These are phyloP conservation scores for Monosporascus sp. DNA, from an alignment of 2,329 filamentous ascomycete species.

Conservation along the genomic window DNA sequence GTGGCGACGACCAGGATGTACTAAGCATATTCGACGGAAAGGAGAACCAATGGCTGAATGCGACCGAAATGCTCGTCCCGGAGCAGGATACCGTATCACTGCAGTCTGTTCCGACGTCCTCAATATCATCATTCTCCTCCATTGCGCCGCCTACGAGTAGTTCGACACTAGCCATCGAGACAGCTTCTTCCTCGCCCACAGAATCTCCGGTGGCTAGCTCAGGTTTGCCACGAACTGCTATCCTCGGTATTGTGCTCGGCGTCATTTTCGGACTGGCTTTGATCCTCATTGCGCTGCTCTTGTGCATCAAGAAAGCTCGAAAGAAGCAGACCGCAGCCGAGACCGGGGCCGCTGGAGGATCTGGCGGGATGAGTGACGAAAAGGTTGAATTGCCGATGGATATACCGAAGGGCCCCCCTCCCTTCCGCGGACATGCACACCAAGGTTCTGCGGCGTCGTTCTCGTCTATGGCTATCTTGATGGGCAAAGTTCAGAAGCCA, in stretches of 20 bases:
- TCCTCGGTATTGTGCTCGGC: slow-evolving; percentile 78
- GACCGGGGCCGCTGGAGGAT: slow-evolving; percentile 37
- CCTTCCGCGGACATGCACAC: slow-evolving; percentile 47
- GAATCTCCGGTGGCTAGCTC: slow-evolving; percentile 12
- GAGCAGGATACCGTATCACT: slow-evolving; percentile 35
- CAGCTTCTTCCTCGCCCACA: slow-evolving; percentile 1
- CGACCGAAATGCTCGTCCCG: slow-evolving; percentile 53
- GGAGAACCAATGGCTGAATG: slow-evolving; percentile 73
- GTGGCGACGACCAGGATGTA: slow-evolving; percentile 62
- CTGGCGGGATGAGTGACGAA: slow-evolving; percentile 47
- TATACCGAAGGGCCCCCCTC: slow-evolving; percentile 38
- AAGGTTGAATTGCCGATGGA: slow-evolving; percentile 44
- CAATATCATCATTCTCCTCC: slow-evolving; percentile 16
- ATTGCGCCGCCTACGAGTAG: slow-evolving; percentile 16
- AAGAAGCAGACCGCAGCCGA: slow-evolving; percentile 50
- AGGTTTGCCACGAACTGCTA: slow-evolving; percentile 44
- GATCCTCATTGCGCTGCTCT: slow-evolving; percentile 65
- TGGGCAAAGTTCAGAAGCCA: slow-evolving; percentile 53
- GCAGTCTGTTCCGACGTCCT: slow-evolving; percentile 25
- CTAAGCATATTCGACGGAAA: slow-evolving; percentile 73
- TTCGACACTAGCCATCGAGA: slow-evolving; percentile 7
- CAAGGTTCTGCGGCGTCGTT: slow-evolving; percentile 52
- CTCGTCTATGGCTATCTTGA: slow-evolving; percentile 60
- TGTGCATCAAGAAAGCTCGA: slow-evolving; percentile 58
- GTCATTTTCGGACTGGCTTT: slow-evolving; percentile 70